Base-by-base conservation (phyloP, 495 filamentous ascomycete species). In the Peziza echinospora region DNA sequence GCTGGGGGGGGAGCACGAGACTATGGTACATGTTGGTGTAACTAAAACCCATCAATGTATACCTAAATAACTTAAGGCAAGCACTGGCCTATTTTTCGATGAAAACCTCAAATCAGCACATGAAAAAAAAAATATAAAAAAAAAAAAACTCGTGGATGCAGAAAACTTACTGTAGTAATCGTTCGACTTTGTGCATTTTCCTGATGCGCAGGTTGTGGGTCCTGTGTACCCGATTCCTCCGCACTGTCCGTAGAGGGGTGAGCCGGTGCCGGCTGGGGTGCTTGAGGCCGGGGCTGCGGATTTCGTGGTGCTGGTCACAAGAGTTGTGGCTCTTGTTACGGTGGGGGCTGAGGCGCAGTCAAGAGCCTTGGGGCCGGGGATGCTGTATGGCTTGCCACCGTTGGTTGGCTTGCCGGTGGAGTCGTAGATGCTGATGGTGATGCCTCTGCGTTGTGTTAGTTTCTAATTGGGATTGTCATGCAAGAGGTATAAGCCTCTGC, bases 341-440 rank as follows among this genome's bases (percentile, higher is more conserved):
- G n/a, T n/a, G n/a, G n/a, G n/a, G n/a, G n/a, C n/a, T n/a, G 26
- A 34, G 26, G 8, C n/a, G n/a, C 8, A 34, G 26, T 34, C 26
- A 17, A 42, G 40, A 7, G 19, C 40, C 21, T 7, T 7, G 7
- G 40, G 40, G 8, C 40, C 19, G 19, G 40, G 40, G 19, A 42
- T 42, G 6, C 7, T 11, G 19, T 42, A 42, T 42, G 40, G 10
- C 40, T 42, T 42, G 7, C 40, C 40, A 9, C 40, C 40, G 9
- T 9, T 42, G 19, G 7, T 21, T 42, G 66, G 63, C 53, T 64
- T 50, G 13, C 69, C 67, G 17, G 55, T 54, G 3, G 44, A 17
- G 21, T 67, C 67, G 55, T 75, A 75, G 57, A 75, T 73, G 56
- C 64, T 69, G 57, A 68, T 53, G 26, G 65, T 48, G 53, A 73